Base-by-base conservation (phyloP, 176 grass and related monocot genomes). In the Saccharum officinarum region DNA sequence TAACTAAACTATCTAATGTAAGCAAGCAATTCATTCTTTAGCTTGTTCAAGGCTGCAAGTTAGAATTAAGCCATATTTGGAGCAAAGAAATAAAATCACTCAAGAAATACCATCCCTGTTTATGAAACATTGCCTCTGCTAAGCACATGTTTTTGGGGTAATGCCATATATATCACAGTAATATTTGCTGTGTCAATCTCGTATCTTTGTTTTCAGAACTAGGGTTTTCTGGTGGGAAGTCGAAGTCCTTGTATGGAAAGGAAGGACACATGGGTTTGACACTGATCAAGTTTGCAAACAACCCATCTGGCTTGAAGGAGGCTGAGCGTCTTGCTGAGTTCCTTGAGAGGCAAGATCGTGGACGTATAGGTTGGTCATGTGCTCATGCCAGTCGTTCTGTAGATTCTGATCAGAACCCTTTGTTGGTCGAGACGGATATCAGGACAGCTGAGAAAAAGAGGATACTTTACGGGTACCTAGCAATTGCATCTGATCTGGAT, bases 201-300 rank as follows among this genome's bases (percentile, higher is more conserved):
- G 34, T 79, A 68, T 84, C 39, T 83, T 89, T 87, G 77, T 83
- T 88, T 93, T 37, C 93, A 99, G 97, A 99, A 87, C 82, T 99
- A 90, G 97, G 97, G 20, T 99, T 94, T 91, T 75, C 78, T 73
- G 91, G 89, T 70, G 93, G 93, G 87, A 99, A 94, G 84, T 78
- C 97, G 3, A 99, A 92, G 79, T 94, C 97, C 67, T 88, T 99
- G 14, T 94, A 99, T 89, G 90, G 91, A 80, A 99, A 90, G 67
- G 92, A 99, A 88, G 97, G 97, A 25, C 97, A 99, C 68, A 68
- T 86, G 84, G 93, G 93, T 76, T 80, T 92, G 71, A 96, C 97
- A 76, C 78, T 95, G 77, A 72, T 99, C 71, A 93, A 94, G 84
- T 99, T 99, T 8, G 62, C 86, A 28, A 92, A 89, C 83, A 94